phyloP scores from a whole-genome alignment of 768 basidiomycete genomes.

The Krasilnikovozyma curviuscula region DNA sequence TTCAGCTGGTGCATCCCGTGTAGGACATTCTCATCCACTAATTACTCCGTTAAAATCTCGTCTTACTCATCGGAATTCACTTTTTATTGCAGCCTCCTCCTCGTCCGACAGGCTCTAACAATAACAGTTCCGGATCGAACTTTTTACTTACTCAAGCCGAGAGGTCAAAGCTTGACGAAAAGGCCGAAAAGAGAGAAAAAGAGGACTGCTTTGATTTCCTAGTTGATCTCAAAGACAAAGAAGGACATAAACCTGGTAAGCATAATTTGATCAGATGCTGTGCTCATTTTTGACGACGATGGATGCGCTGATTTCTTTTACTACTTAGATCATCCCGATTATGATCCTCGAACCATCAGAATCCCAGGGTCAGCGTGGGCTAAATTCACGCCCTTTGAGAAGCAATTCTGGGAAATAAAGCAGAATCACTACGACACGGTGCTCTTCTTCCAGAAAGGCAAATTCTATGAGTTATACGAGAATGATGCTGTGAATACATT shows the following conservation, averaged over 20 bases:
- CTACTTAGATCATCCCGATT: constrained; percentile 37
- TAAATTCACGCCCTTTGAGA: constrained; percentile 85
- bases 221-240: constrained; percentile 33
- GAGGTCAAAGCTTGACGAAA: constrained; percentile 50
- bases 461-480: constrained; percentile 45
- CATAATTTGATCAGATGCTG: neutral
- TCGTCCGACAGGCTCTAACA: constrained; percentile 10
- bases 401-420: constrained; percentile 58
- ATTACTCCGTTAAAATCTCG: neutral
- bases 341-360: constrained; percentile 73
- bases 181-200: constrained; percentile 57
- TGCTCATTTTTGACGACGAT: too few species aligned
- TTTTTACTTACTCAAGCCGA: constrained; percentile 69
- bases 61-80: constrained; percentile 1
- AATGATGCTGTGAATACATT: constrained; percentile 57
- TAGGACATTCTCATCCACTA: constrained; percentile 4
- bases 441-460: constrained; percentile 62
- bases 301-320: neutral
- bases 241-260: constrained; percentile 48
- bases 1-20: neutral
- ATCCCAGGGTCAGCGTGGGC: constrained; percentile 61
- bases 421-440: constrained; percentile 93
- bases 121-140: constrained; percentile 13
- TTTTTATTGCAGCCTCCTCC: constrained; percentile 14
- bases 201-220: constrained; percentile 31